A percentile compares a stretch with the other conserved stretches of the same genome.
These are phyloP conservation scores for Spiraea crenata DNA, from an alignment of 331 rosid species.

Conservation along the genomic window DNA sequence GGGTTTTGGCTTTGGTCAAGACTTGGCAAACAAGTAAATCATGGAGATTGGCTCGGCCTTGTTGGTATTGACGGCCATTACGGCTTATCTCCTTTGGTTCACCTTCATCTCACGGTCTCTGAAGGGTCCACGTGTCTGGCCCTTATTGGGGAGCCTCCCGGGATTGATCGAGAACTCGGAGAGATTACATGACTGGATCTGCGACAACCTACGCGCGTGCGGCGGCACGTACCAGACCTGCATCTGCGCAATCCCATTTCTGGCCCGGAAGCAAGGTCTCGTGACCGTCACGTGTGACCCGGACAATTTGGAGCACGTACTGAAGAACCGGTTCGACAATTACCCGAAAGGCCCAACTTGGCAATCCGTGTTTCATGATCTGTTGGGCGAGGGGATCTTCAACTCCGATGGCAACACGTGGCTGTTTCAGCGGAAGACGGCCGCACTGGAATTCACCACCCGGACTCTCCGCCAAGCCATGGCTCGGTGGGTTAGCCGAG, in stretches of 20 bases:
- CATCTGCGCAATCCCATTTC: conserved; percentile 84
- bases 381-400: conserved; percentile 81
- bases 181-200: conserved; percentile 94
- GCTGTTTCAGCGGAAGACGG: conserved; percentile 83
- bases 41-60: conserved; percentile 77
- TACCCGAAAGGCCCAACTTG: conserved; percentile 92
- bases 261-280: conserved; percentile 81
- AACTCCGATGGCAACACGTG: conserved; percentile 90
- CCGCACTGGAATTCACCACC: conserved; percentile 88
- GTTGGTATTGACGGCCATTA: conserved; percentile 65
- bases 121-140: conserved; percentile 91
- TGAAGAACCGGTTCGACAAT: conserved; percentile 82
- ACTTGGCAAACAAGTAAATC: not conserved
- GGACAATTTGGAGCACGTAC: conserved; percentile 73
- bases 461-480: conserved; percentile 87
- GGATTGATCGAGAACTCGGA: conserved; percentile 78
- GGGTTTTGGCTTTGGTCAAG: not conserved
- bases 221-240: conserved; percentile 98
- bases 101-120: conserved; percentile 85
- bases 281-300: conserved; percentile 99
- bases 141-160: conserved; percentile 79
- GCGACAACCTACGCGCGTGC: conserved; percentile 82
- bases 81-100: conserved; percentile 73
- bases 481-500: conserved; percentile 95
- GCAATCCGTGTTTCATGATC: conserved; percentile 87